These are phyloP conservation scores for Globisporangium nagaii DNA, from an alignment of 352 stramenopile genomes.

Conservation along the genomic window DNA sequence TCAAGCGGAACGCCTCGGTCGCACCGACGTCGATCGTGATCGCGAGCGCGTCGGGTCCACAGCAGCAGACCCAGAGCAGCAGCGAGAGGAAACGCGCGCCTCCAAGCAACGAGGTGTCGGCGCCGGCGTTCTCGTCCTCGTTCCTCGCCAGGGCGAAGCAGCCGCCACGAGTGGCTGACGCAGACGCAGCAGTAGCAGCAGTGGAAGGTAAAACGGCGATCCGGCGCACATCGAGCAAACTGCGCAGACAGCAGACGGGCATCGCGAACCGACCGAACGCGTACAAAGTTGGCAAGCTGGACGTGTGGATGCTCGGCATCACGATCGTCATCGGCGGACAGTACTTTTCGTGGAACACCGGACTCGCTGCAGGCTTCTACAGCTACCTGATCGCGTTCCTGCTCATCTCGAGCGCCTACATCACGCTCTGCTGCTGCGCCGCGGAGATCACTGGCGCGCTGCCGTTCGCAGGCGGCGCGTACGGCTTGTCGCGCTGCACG, in stretches of 20 bases:
- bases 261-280: conserved; percentile 32
- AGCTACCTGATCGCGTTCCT: conserved; percentile 18
- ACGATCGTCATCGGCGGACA: conserved; percentile 26
- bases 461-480: conserved; percentile 21
- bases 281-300: conserved; percentile 20
- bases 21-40: neutral
- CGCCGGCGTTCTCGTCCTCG: neutral
- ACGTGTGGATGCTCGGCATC: conserved; percentile 29
- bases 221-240: no score
- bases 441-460: conserved; percentile 24
- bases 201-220: no score
- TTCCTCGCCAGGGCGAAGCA: neutral
- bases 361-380: conserved; percentile 14
- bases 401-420: conserved; percentile 18
- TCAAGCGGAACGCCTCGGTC: neutral
- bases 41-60: neutral
- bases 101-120: neutral
- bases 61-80: neutral
- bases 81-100: neutral
- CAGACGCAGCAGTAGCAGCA: neutral
- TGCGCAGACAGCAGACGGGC: neutral
- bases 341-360: conserved; percentile 28
- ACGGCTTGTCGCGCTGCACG: conserved; percentile 8
- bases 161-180: neutral
- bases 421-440: conserved; percentile 23